A percentile compares a stretch with the other conserved stretches of the same genome.
These are phyloP conservation scores for Powellomyces hirtus DNA, from an alignment of 192 early-diverging fungal genomes.

Conservation along the genomic window DNA sequence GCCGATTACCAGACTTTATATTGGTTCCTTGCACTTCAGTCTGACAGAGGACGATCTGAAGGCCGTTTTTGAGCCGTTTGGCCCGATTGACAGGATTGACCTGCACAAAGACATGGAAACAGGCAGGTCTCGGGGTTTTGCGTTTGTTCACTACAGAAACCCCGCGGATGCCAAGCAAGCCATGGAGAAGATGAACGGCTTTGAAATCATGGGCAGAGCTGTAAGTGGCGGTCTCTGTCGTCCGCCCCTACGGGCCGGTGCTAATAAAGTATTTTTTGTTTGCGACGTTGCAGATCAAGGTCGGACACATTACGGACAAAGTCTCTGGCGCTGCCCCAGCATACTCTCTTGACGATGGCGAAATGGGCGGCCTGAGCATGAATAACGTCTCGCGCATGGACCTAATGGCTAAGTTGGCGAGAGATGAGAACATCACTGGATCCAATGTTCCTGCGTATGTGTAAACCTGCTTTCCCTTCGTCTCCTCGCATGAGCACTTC, in stretches of 20 bases:
- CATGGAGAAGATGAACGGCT: constrained; percentile 78
- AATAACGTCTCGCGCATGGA: constrained; percentile 70
- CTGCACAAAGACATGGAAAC: constrained; percentile 73
- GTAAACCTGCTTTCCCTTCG: too few relatives aligned
- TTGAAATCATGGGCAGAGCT: constrained; percentile 67
- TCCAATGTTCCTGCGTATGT: constrained; percentile 18
- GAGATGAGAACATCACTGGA: constrained; percentile 23
- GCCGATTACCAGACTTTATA: constrained; percentile 37
- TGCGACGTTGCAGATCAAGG: constrained; percentile 65
- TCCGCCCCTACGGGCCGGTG: neutral
- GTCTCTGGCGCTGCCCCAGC: constrained; percentile 2
- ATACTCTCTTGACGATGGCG: constrained; percentile 40
- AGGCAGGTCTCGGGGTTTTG: constrained; percentile 72
- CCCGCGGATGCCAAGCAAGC: constrained; percentile 74
- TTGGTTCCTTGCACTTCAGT: constrained; percentile 46
- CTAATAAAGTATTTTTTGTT: neutral
- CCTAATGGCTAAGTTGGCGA: constrained; percentile 78
- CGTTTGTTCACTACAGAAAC: constrained; percentile 77
- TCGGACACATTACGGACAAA: constrained; percentile 72
- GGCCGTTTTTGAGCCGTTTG: constrained; percentile 81
- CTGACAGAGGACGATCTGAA: constrained; percentile 68
- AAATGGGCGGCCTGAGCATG: constrained; percentile 62
- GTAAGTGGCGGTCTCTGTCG: constrained; percentile 23
- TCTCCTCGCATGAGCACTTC: too few relatives aligned
- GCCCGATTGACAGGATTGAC: constrained; percentile 77